These are phyloP conservation scores for Collybiopsis confluens DNA, from an alignment of 768 basidiomycete species.

Conservation along the genomic window DNA sequence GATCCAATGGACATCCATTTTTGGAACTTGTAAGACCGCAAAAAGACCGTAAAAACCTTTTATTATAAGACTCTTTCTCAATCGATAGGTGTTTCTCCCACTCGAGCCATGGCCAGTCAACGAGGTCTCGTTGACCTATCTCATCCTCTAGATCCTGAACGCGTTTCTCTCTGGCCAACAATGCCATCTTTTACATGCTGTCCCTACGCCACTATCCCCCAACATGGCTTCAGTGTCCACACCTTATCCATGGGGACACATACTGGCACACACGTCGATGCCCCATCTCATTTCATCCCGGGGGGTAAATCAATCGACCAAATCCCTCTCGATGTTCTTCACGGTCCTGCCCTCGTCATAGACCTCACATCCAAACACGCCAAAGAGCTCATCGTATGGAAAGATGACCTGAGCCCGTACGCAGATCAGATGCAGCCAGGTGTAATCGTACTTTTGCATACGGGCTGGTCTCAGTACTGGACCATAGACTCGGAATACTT, in stretches of 20 bases:
- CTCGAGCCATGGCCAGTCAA: neutral
- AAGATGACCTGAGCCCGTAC: constrained; percentile 31
- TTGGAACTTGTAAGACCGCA: too few relatives aligned
- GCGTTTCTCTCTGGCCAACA: constrained; percentile 48
- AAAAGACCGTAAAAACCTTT: too few relatives aligned
- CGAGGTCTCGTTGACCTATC: constrained; percentile 42
- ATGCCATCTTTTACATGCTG: constrained; percentile 44
- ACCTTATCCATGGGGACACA: constrained; percentile 59
- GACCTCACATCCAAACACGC: constrained; percentile 43
- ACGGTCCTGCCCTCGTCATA: constrained; percentile 50
- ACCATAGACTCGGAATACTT: constrained; percentile 36
- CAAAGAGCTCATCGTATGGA: constrained; percentile 54
- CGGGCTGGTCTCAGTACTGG: constrained; percentile 65
- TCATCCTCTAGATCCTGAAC: constrained; percentile 37
- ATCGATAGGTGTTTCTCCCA: too few relatives aligned
- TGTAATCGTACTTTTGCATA: constrained; percentile 52
- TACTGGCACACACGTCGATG: constrained; percentile 77
- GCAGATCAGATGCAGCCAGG: constrained; percentile 33
- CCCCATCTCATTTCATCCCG: constrained; percentile 66
- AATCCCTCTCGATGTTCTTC: constrained; percentile 47
- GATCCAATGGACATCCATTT: too few relatives aligned
- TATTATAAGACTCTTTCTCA: too few relatives aligned
- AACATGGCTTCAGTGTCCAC: constrained; percentile 49
- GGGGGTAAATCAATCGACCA: constrained; percentile 54
- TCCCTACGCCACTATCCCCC: constrained; percentile 33